Percentiles rank a stretch among this genome's conserved stretches.
phyloP scores from a whole-genome alignment of 345 rosid species.

The Gossypium herbaceum region DNA sequence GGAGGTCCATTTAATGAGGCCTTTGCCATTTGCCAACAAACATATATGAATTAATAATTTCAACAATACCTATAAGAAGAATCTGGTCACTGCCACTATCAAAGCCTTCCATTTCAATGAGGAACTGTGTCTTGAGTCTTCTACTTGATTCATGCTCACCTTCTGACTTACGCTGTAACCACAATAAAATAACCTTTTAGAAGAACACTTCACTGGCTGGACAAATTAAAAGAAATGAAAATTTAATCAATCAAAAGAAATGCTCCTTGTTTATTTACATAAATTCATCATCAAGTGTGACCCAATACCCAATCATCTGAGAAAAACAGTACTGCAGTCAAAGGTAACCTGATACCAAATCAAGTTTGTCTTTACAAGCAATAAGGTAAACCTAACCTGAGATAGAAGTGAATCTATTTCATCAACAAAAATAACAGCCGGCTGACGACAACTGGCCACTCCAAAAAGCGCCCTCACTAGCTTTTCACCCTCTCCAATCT shows the following conservation, averaged over 20 bases:
- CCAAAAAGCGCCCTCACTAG: constrained; percentile 97
- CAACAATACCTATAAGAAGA: constrained; percentile 79
- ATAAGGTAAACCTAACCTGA: constrained; percentile 51
- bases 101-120: constrained; percentile 95
- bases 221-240: not conserved
- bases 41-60: not conserved
- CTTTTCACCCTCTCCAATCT: constrained; percentile 99
- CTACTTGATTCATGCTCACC: constrained; percentile 99
- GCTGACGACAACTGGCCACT: constrained; percentile 97
- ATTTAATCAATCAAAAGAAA: not conserved
- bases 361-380: constrained; percentile 1
- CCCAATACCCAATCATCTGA: not conserved
- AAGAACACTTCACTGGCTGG: constrained; percentile 3
- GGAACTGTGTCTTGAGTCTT: constrained; percentile 86
- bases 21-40: not conserved
- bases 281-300: not conserved
- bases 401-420: constrained; percentile 97
- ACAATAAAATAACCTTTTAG: constrained; percentile 17
- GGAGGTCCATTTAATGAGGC: not conserved
- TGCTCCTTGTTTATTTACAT: not conserved
- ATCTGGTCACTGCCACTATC: constrained; percentile 84
- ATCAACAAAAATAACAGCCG: constrained; percentile 97
- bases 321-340: not conserved
- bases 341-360: not conserved
- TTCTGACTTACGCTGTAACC: constrained; percentile 89